Conservation (phyloP, 495 filamentous ascomycete genomes). For the Beverwykella pulmonaria region DNA sequence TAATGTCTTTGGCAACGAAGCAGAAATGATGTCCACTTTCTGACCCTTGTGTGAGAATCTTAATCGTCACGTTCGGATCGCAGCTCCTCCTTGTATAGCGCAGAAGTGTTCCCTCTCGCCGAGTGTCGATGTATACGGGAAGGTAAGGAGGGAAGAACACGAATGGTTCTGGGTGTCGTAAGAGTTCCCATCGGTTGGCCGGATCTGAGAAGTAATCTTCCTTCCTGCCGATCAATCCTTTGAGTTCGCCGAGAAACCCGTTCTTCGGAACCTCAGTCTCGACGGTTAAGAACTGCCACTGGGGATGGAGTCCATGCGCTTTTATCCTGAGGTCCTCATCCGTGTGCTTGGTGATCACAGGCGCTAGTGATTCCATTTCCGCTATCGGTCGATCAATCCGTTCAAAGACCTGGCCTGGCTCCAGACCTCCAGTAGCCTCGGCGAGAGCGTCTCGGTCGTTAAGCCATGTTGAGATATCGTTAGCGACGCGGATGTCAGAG, state of each 20-base stretch:
- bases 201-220: constrained; percentile 73
- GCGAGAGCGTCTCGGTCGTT: constrained; percentile 60
- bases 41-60: constrained; percentile 71
- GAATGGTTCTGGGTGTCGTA: constrained; percentile 70
- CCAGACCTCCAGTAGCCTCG: constrained; percentile 42
- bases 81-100: constrained; percentile 89
- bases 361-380: constrained; percentile 53
- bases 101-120: constrained; percentile 77
- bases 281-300: constrained; percentile 74
- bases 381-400: constrained; percentile 58
- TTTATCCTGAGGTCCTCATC: constrained; percentile 52
- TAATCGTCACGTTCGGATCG: constrained; percentile 77
- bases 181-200: constrained; percentile 71
- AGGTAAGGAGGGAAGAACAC: constrained; percentile 50
- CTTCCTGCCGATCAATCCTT: constrained; percentile 79
- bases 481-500: constrained; percentile 66
- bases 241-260: constrained; percentile 80
- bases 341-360: constrained; percentile 52
- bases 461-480: constrained; percentile 72
- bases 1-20: constrained; percentile 74
- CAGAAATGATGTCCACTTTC: constrained; percentile 78
- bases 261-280: constrained; percentile 63
- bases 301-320: constrained; percentile 54
- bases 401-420: constrained; percentile 56
- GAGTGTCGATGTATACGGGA: constrained; percentile 86